Percentiles rank a stretch among this genome's conserved stretches.
phyloP scores from a whole-genome alignment of 1,139 yeast genomes.

The Geotrichum citri-aurantii region DNA sequence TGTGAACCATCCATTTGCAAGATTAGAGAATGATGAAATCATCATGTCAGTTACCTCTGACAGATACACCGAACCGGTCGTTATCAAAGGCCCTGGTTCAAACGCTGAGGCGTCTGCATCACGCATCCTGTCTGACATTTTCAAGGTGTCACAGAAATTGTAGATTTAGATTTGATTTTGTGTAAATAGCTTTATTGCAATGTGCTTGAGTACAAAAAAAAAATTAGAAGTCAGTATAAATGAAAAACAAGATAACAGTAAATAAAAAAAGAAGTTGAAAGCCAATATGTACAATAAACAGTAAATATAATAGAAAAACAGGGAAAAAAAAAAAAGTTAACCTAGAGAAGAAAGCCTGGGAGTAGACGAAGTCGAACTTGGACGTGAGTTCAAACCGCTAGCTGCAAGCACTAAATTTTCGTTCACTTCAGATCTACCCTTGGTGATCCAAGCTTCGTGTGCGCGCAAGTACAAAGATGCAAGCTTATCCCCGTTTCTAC shows the following conservation, averaged over 20 bases:
- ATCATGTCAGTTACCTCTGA: constrained; percentile 86
- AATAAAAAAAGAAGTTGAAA: background rate
- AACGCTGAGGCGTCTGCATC: constrained; percentile 99
- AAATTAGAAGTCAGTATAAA: background rate
- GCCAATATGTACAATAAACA: background rate
- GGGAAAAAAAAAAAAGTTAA: background rate
- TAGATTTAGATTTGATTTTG: constrained; percentile 30
- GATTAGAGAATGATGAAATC: constrained; percentile 91
- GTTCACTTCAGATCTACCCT: constrained; percentile 15
- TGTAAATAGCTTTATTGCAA: background rate
- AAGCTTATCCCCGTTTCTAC: constrained; percentile 48
- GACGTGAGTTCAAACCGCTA: background rate
- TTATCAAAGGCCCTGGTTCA: constrained; percentile 96
- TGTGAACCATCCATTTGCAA: constrained; percentile 88
- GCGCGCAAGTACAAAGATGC: constrained; percentile 52
- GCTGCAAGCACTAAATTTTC: constrained; percentile 10
- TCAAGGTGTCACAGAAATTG: constrained; percentile 84
- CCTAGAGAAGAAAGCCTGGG: constrained; percentile 8
- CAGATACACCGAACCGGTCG: constrained; percentile 87
- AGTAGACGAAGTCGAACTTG: constrained; percentile 11
- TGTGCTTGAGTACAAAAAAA: too few species aligned
- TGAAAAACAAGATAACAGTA: background rate
- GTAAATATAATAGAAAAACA: background rate
- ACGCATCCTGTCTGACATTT: constrained; percentile 90
- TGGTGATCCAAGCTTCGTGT: constrained; percentile 16